A percentile compares a stretch with the other conserved stretches of the same genome.
phyloP scores from a whole-genome alignment of 2,329 filamentous ascomycete genomes.

The Orbilia brochopaga region DNA sequence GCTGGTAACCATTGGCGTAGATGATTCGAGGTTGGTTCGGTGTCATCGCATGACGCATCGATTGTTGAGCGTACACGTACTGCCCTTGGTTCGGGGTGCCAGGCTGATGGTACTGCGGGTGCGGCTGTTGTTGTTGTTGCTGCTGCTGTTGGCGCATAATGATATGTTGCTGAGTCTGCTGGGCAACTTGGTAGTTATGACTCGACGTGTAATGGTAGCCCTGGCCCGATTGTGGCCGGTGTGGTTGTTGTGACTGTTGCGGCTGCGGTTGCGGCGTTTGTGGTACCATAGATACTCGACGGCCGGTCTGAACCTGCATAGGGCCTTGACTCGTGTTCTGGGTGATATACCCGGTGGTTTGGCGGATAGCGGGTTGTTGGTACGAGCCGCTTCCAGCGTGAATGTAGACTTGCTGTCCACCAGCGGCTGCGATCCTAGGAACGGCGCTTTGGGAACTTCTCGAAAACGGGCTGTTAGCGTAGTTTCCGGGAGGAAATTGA shows the following conservation, averaged over 20 bases:
- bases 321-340: slow-evolving; percentile 28
- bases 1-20: slow-evolving; percentile 26
- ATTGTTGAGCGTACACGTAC: slow-evolving; percentile 24
- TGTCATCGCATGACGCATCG: slow-evolving; percentile 28
- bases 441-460: slow-evolving; percentile 24
- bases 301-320: slow-evolving; percentile 33
- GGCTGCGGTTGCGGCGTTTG: slow-evolving; percentile 14
- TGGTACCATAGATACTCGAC: slow-evolving; percentile 39
- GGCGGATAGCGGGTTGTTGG: slow-evolving; percentile 31
- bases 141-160: slow-evolving; percentile 30
- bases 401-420: slow-evolving; percentile 19
- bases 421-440: slow-evolving; percentile 26
- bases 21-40: slow-evolving; percentile 12
- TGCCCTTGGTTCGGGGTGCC: slow-evolving; percentile 32
- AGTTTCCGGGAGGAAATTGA: slow-evolving; percentile 25
- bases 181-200: slow-evolving; percentile 37
- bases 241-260: slow-evolving; percentile 13
- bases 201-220: slow-evolving; percentile 25
- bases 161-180: slow-evolving; percentile 41
- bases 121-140: slow-evolving; percentile 28
- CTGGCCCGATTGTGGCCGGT: slow-evolving; percentile 31
- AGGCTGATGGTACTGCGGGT: slow-evolving; percentile 10
- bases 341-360: slow-evolving; percentile 31
- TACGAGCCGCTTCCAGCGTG: slow-evolving; percentile 16
- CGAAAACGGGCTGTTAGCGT: slow-evolving; percentile 40